phyloP scores from a whole-genome alignment of 352 stramenopile genomes.

The Phytophthora sp. region DNA sequence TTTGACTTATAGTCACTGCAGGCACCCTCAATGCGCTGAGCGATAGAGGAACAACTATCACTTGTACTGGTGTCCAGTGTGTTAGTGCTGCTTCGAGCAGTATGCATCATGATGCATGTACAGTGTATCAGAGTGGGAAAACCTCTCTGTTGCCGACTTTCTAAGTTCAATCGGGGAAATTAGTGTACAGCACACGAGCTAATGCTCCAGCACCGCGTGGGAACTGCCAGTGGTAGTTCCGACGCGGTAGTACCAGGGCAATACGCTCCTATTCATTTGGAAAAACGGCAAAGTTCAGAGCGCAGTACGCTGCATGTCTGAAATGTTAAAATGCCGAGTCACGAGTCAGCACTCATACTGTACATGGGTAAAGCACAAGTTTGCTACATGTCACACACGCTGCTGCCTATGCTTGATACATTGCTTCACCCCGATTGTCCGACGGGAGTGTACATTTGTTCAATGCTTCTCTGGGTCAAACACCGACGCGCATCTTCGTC shows the following conservation, averaged over 20 bases:
- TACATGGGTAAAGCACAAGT: too few species aligned
- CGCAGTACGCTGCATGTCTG: not conserved
- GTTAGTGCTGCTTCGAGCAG: too few species aligned
- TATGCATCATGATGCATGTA: not conserved
- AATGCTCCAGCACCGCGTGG: constrained; percentile 21
- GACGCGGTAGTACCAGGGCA: too few species aligned
- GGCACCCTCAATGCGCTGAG: not conserved
- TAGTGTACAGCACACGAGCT: constrained; percentile 3
- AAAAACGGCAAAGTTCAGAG: constrained; percentile 27
- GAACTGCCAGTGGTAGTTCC: too few species aligned
- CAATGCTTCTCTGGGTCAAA: constrained; percentile 12
- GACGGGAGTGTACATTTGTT: constrained; percentile 10
- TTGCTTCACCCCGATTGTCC: constrained; percentile 16
- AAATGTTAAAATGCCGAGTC: constrained; percentile 5
- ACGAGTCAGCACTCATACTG: not conserved
- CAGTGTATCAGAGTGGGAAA: too few species aligned
- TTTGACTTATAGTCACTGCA: not conserved
- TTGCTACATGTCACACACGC: too few species aligned
- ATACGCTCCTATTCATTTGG: not conserved
- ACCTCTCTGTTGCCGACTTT: not conserved
- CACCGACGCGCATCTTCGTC: constrained; percentile 22
- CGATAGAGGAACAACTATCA: not conserved
- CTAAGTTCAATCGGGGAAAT: too few species aligned
- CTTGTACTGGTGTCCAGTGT: not conserved
- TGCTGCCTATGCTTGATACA: not conserved